Conservation (phyloP, 1,284 basidiomycete species). For the Ganoderma leucocontextum region DNA sequence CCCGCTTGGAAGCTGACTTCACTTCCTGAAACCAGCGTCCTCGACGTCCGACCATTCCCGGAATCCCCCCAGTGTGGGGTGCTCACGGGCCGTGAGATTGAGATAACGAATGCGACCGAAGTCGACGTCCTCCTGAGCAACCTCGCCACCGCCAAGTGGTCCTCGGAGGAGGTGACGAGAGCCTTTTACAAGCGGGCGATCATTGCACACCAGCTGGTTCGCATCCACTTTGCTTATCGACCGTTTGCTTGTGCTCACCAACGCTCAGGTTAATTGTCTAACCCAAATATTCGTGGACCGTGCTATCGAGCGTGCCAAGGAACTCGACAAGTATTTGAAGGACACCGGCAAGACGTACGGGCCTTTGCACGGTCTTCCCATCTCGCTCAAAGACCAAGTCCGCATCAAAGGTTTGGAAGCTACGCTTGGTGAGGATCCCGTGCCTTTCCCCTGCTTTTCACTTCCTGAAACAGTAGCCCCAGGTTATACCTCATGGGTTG, state of each 20-base stretch:
- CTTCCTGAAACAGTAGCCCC: too few relatives aligned
- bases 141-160: constrained; percentile 50
- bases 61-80: constrained; percentile 48
- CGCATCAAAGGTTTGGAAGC: constrained; percentile 65
- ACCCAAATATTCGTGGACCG: constrained; percentile 59
- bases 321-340: constrained; percentile 53
- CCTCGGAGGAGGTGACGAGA: constrained; percentile 55
- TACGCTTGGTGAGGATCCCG: constrained; percentile 55
- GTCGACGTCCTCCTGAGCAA: constrained; percentile 49
- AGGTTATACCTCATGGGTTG: constrained; percentile 41
- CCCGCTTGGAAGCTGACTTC: constrained; percentile 52
- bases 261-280: constrained; percentile 54
- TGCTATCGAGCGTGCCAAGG: constrained; percentile 53
- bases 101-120: constrained; percentile 57
- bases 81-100: constrained; percentile 54
- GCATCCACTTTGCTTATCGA: constrained; percentile 19
- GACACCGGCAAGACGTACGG: constrained; percentile 51
- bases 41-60: constrained; percentile 54
- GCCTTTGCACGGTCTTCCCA: constrained; percentile 61
- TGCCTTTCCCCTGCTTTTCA: constrained; percentile 22
- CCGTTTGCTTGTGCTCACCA: constrained; percentile 2
- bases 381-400: constrained; percentile 68
- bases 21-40: constrained; percentile 39
- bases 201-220: constrained; percentile 66
- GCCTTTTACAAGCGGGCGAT: constrained; percentile 69